Percentiles rank a stretch among this genome's conserved stretches.
These are phyloP conservation scores for Escallonia herrerae DNA, from an alignment of 129 eudicot species.

Conservation along the genomic window DNA sequence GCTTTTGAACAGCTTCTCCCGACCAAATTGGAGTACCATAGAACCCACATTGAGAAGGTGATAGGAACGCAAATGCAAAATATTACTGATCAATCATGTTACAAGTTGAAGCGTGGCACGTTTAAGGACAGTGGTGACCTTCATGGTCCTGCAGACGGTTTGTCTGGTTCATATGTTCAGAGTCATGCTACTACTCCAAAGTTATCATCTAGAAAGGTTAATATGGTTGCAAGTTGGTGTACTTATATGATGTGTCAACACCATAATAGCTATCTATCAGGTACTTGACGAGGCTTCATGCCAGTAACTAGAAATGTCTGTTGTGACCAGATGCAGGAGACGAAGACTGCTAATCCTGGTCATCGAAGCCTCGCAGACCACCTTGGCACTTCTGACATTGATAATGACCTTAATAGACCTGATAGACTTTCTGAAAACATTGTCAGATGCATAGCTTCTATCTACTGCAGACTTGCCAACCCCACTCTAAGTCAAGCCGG, in stretches of 20 bases:
- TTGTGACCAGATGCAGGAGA: conserved; percentile 41
- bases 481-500: conserved; percentile 33
- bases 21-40: conserved; percentile 8
- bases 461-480: conserved; percentile 74
- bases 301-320: not conserved
- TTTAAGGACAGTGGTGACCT: conserved; percentile 20
- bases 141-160: conserved; percentile 14
- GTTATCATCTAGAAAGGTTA: conserved; percentile 50
- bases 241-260: not conserved
- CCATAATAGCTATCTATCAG: not conserved
- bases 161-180: conserved; percentile 27
- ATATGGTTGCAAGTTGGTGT: conserved; percentile 1
- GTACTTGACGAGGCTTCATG: not conserved
- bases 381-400: conserved; percentile 39
- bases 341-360: conserved; percentile 19
- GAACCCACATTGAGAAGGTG: conserved; percentile 14
- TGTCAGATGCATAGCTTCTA: conserved; percentile 63
- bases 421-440: conserved; percentile 73
- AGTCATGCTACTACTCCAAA: conserved; percentile 27
- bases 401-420: conserved; percentile 37
- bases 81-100: conserved; percentile 23
- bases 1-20: conserved; percentile 52
- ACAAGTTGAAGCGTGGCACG: conserved; percentile 20
- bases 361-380: conserved; percentile 77
- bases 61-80: conserved; percentile 20